phyloP scores from a whole-genome alignment of 2,329 filamentous ascomycete species.

The Pestalotiopsis sp. region DNA sequence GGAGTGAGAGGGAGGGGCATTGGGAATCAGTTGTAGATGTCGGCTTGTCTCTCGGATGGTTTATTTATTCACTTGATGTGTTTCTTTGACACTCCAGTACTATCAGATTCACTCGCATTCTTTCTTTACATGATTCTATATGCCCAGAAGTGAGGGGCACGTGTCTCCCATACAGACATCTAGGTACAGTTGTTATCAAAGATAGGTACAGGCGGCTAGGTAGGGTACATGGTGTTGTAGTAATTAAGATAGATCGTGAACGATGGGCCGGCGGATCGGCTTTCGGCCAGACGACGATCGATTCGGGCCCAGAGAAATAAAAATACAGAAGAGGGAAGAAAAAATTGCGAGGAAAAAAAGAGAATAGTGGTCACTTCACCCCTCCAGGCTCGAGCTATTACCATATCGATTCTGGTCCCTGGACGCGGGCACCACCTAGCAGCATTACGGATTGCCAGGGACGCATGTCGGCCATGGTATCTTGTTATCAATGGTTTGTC shows the following conservation, averaged over 20 bases:
- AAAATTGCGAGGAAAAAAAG: neutral
- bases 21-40: too few species aligned
- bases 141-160: too few species aligned
- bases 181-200: too few species aligned
- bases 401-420: neutral
- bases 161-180: too few species aligned
- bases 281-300: neutral
- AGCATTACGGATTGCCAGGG: neutral
- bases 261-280: constrained; percentile 10
- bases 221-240: neutral
- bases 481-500: neutral
- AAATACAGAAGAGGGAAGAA: neutral
- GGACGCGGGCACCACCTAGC: neutral
- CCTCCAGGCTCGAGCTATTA: neutral
- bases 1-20: neutral
- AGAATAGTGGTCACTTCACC: neutral
- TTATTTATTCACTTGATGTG: too few species aligned
- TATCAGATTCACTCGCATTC: neutral
- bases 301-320: neutral
- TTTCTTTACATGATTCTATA: too few species aligned
- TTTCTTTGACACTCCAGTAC: too few species aligned
- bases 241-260: constrained; percentile 1
- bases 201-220: too few species aligned
- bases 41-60: too few species aligned
- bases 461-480: neutral